Evolutionary conservation across 257 asterid species (phyloP).

Genomic region (Linderniella brevidens): DNA sequence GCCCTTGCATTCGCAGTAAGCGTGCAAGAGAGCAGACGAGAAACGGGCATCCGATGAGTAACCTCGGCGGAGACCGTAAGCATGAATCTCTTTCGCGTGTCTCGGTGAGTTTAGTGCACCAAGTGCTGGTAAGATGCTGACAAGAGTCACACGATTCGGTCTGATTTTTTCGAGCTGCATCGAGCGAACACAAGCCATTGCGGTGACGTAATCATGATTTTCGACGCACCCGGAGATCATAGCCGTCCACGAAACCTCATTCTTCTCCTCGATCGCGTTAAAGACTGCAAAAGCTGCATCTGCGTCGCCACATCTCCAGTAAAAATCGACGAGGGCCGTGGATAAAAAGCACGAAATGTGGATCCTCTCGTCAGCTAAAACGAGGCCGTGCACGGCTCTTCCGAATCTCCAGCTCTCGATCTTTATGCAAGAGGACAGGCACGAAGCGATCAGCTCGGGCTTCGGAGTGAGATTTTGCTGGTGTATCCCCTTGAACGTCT

Average conservation of each 20-base stretch:
- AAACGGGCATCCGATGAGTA: slow-evolving; percentile 32
- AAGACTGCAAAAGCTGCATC: slow-evolving; percentile 40
- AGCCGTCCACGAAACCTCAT: slow-evolving; percentile 69
- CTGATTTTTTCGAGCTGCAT: slow-evolving; percentile 35
- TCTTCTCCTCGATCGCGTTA: slow-evolving; percentile 30
- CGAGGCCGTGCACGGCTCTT: slow-evolving; percentile 41
- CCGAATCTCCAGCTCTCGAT: slow-evolving; percentile 32
- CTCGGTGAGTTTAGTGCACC: slow-evolving; percentile 14
- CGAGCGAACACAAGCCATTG: slow-evolving; percentile 21
- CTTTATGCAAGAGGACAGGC: slow-evolving; percentile 32
- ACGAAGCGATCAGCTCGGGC: slow-evolving; percentile 51
- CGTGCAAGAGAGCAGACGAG: slow-evolving; percentile 32
- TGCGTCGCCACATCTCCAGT: slow-evolving; percentile 28
- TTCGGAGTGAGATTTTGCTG: slow-evolving; percentile 26
- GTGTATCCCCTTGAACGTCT: slow-evolving; percentile 31
- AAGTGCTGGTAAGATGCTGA: slow-evolving; percentile 42
- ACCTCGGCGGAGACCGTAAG: slow-evolving; percentile 33
- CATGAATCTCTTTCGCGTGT: slow-evolving; percentile 44
- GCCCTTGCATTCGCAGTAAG: slow-evolving; percentile 32
- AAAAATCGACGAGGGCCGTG: slow-evolving; percentile 38
- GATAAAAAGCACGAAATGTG: slow-evolving; percentile 26
- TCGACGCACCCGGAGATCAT: slow-evolving; percentile 45
- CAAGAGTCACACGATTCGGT: slow-evolving; percentile 48
- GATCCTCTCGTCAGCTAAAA: slow-evolving; percentile 32
- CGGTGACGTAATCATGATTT: slow-evolving; percentile 16